phyloP scores from a whole-genome alignment of 768 basidiomycete species.

The Boletellus sp. region DNA sequence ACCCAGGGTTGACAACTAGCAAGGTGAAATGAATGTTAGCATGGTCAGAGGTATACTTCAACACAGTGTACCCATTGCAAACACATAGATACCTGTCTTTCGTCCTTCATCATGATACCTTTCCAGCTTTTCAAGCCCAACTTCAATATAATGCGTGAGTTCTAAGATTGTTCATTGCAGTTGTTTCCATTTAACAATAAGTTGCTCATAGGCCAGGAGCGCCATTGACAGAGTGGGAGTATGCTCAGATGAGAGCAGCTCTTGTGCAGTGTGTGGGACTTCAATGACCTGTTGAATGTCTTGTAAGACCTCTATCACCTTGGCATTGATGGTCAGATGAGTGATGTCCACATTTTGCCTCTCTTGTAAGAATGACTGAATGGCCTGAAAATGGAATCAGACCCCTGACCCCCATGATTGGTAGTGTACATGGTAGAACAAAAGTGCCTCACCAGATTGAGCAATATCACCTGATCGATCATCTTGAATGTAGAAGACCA shows the following conservation, averaged over 20 bases:
- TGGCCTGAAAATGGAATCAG: background rate
- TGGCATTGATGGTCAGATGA: background rate
- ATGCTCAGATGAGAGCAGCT: background rate
- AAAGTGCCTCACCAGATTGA: too few relatives aligned
- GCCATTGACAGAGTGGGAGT: background rate
- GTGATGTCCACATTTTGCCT: background rate
- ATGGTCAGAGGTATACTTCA: background rate
- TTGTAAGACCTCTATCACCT: background rate
- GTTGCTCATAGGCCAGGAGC: background rate
- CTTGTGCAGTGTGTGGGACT: background rate
- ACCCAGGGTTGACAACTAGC: background rate
- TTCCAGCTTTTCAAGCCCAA: background rate
- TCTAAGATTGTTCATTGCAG: background rate
- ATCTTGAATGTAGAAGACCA: background rate
- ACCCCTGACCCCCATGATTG: background rate
- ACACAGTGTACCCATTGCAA: background rate
- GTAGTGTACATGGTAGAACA: background rate
- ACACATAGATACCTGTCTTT: background rate
- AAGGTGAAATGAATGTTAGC: background rate
- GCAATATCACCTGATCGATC: background rate
- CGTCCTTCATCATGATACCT: background rate
- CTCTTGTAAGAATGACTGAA: background rate
- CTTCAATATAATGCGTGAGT: background rate
- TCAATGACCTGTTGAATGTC: background rate
- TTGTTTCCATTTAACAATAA: background rate